These are phyloP conservation scores for Arachis hypogaea DNA, from an alignment of 306 rosid genomes.

Conservation along the genomic window DNA sequence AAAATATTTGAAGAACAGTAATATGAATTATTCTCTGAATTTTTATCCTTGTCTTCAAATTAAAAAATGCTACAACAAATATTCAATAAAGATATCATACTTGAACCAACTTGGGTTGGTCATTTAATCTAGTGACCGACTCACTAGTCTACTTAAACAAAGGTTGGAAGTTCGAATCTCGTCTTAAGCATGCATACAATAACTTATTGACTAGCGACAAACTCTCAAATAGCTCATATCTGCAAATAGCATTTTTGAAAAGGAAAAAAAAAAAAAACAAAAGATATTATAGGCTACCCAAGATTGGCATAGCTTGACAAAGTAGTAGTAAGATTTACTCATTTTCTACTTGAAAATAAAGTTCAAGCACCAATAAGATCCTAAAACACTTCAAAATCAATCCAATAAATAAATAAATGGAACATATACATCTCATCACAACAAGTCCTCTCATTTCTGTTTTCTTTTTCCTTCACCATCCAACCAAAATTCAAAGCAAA, in stretches of 20 bases:
- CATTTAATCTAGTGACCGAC: too few relatives aligned
- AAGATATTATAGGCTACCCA: background rate
- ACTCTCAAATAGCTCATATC: too few relatives aligned
- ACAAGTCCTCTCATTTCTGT: background rate
- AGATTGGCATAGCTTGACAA: background rate
- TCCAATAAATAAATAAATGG: slow-evolving; percentile 37
- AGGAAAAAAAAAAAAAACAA: too few relatives aligned
- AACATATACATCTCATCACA: slow-evolving; percentile 27
- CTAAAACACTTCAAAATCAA: slow-evolving; percentile 18
- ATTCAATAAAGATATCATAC: background rate
- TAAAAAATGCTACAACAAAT: background rate
- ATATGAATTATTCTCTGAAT: background rate
- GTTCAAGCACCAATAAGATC: background rate
- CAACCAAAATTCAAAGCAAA: slow-evolving; percentile 33
- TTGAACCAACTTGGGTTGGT: too few relatives aligned
- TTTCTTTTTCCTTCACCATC: background rate
- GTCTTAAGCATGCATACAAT: too few relatives aligned
- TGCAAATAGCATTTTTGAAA: too few relatives aligned
- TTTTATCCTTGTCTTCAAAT: background rate
- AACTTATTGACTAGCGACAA: too few relatives aligned
- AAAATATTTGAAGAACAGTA: background rate
- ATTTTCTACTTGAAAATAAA: background rate
- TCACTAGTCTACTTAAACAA: too few relatives aligned
- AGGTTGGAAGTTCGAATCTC: too few relatives aligned
- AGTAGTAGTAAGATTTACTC: too few relatives aligned